Evolutionary conservation across 495 filamentous ascomycete genomes (phyloP).

Genomic region (Oidiodendron maius): DNA sequence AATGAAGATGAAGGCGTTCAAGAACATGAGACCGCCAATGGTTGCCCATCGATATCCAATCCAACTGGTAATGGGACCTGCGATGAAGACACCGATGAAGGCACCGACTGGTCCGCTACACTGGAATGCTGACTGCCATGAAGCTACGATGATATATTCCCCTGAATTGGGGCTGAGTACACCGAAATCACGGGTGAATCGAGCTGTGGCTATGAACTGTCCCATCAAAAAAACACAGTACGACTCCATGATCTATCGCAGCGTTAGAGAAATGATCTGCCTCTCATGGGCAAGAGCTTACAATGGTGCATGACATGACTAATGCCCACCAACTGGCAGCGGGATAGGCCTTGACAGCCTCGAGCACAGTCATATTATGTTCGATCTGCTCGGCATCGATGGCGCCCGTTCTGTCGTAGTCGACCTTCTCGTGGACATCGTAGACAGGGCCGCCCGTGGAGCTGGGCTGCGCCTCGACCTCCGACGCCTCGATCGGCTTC

Average conservation of each 20-base stretch:
- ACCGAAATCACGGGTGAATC: slow-evolving; percentile 26
- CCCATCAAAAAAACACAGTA: slow-evolving; percentile 33
- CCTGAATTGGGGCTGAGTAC: slow-evolving; percentile 39
- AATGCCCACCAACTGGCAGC: slow-evolving; percentile 45
- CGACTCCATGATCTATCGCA: slow-evolving; percentile 35
- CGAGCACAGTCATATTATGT: slow-evolving; percentile 40
- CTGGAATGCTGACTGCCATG: slow-evolving; percentile 71
- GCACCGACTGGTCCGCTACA: slow-evolving; percentile 60
- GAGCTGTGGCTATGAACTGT: slow-evolving; percentile 28
- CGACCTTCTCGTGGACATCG: slow-evolving; percentile 12
- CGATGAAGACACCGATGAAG: slow-evolving; percentile 63
- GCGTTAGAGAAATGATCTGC: slow-evolving; percentile 17
- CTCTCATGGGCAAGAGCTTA: slow-evolving; percentile 25
- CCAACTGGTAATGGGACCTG: slow-evolving; percentile 39
- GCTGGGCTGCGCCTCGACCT: slow-evolving; percentile 9
- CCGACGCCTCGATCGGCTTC: not conserved
- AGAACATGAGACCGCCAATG: slow-evolving; percentile 33
- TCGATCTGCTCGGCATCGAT: slow-evolving; percentile 16
- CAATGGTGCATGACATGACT: slow-evolving; percentile 47
- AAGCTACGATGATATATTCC: slow-evolving; percentile 54
- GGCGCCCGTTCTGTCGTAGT: slow-evolving; percentile 9
- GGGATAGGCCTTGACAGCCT: slow-evolving; percentile 42
- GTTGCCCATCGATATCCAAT: slow-evolving; percentile 41
- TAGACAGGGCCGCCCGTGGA: slow-evolving; percentile 5
- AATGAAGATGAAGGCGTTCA: slow-evolving; percentile 41